Evolutionary conservation across 2,329 filamentous ascomycete species (phyloP), one percentile per base, ranked within the genome.

Genomic region (Aspergillus eucalypticola): DNA sequence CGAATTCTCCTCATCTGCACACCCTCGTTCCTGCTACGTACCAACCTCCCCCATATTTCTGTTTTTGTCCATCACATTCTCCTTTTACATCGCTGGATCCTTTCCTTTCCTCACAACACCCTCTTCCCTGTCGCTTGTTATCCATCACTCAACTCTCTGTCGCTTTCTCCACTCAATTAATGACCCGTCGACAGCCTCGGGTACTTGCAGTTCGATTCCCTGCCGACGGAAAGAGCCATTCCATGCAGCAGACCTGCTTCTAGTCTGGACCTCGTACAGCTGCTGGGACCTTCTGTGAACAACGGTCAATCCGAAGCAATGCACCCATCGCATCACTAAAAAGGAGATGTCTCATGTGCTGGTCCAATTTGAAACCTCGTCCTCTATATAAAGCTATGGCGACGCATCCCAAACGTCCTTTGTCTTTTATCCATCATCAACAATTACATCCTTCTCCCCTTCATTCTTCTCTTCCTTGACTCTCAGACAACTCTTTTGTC

Each of bases 351-450:
- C 38, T 60, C 50, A 32, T 59, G 23, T 42, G 44, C 56, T 54
- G 41, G 64, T 61, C 57, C 49, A 44, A 29, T 55, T 64, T 50
- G 48, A 60, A 66, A 63, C 56, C 49, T 61, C n/a, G 25, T 42
- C 51, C 63, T 66, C 65, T 68, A 66, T 68, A 68, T 64, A 67
- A 44, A 60, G 54, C 60, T 62, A 67, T 66, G 63, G 65, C 60
- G 58, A 52, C 59, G 60, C 55, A 50, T 57, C 57, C 46, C 48
- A 44, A 44, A 25, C 21, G 23, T 29, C 23, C 52, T 44, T 54
- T 42, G 17, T 54, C 19, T 39, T 49, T 53, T 55, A 52, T 54
- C 60, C 61, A 63, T 54, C 54, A 56, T 13, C 58, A 56, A 32
- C 58, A 56, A 32, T 41, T 58, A 53, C 13, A 56, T 38, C 21